phyloP scores from a whole-genome alignment of 1,139 yeast species.

The Candida sp. region DNA sequence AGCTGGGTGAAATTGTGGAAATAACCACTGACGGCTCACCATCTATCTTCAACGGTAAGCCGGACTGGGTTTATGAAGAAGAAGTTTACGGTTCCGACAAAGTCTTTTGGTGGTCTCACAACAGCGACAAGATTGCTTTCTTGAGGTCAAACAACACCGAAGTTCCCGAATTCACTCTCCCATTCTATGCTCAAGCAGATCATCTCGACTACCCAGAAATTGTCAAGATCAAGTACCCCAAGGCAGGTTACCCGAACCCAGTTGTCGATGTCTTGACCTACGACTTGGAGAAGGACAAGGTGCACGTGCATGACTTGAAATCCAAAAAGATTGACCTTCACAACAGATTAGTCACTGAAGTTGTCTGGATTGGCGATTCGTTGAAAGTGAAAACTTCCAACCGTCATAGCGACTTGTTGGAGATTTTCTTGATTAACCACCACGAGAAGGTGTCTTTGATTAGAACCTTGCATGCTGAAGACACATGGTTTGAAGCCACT shows the following conservation, averaged over 20 bases:
- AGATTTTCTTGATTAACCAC: slow-evolving; percentile 42
- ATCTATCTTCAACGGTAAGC: slow-evolving; percentile 78
- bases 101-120: slow-evolving; percentile 65
- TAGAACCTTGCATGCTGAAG: slow-evolving; percentile 40
- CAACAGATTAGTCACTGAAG: slow-evolving; percentile 42
- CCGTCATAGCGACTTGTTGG: slow-evolving; percentile 47
- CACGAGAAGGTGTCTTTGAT: slow-evolving; percentile 28
- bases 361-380: slow-evolving; percentile 44
- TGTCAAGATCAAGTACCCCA: slow-evolving; percentile 46
- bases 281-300: slow-evolving; percentile 23
- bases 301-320: slow-evolving; percentile 22
- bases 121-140: slow-evolving; percentile 49
- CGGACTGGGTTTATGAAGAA: slow-evolving; percentile 98
- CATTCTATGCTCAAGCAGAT: slow-evolving; percentile 53
- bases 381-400: slow-evolving; percentile 46
- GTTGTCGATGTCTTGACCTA: slow-evolving; percentile 42
- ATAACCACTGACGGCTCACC: slow-evolving; percentile 74
- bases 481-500: slow-evolving; percentile 80
- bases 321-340: slow-evolving; percentile 22
- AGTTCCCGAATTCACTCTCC: slow-evolving; percentile 56
- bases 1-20: slow-evolving; percentile 23
- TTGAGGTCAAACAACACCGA: slow-evolving; percentile 54
- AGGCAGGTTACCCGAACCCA: slow-evolving; percentile 51
- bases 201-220: slow-evolving; percentile 45
- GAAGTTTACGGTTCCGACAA: slow-evolving; percentile 63